Conservation (phyloP, 2,329 filamentous ascomycete genomes). For the Neofusicoccum parvum region DNA sequence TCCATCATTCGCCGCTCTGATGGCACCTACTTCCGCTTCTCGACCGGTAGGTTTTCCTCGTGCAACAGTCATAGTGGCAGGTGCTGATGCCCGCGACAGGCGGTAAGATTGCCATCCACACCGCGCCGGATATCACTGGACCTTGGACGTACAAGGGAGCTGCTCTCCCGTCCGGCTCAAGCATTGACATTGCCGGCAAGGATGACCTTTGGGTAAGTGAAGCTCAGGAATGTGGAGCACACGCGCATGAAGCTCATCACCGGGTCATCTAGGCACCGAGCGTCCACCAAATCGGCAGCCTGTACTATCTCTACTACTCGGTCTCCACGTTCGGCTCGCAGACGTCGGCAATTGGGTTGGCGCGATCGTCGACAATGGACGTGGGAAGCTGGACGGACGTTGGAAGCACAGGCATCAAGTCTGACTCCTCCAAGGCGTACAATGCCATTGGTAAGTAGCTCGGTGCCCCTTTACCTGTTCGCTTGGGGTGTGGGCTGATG, state of each 20-base stretch:
- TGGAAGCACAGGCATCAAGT: conserved; percentile 56
- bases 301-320: conserved; percentile 68
- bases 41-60: conserved; percentile 36
- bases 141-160: conserved; percentile 55
- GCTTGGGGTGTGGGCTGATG: background rate
- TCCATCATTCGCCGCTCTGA: conserved; percentile 53
- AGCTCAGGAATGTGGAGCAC: background rate
- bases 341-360: conserved; percentile 63
- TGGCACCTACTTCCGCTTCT: conserved; percentile 57
- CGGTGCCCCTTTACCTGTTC: background rate
- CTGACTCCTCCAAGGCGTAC: conserved; percentile 41
- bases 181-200: conserved; percentile 49
- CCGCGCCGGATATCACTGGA: conserved; percentile 49
- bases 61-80: background rate
- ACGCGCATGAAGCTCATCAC: background rate
- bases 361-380: conserved; percentile 53
- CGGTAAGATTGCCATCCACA: conserved; percentile 52
- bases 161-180: conserved; percentile 49
- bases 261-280: conserved; percentile 60
- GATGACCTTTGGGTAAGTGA: conserved; percentile 52
- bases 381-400: conserved; percentile 62
- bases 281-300: conserved; percentile 57
- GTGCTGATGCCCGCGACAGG: conserved; percentile 29
- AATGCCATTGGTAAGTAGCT: conserved; percentile 47
- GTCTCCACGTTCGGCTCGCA: conserved; percentile 66